Evolutionary conservation across 352 stramenopile genomes (phyloP).

Genomic region (Globisporangium takayamanum): DNA sequence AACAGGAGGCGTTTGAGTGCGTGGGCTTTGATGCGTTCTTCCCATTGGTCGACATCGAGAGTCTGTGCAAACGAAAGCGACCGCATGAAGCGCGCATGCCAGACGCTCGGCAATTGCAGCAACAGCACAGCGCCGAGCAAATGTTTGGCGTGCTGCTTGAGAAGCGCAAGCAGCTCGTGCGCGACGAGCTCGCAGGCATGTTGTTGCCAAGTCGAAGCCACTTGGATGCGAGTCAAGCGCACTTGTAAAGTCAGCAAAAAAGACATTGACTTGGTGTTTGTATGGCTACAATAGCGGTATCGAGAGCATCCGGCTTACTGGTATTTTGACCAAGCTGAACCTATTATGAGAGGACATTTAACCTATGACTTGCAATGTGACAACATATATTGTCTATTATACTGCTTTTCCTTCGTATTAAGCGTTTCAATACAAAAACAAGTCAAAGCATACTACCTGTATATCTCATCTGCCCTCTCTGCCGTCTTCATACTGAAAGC

Average conservation of each 20-base stretch:
- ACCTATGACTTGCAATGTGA: too few species aligned
- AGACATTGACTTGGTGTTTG: too few species aligned
- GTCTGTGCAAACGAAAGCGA: too few species aligned
- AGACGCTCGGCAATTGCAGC: slow-evolving; percentile 4
- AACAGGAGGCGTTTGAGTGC: slow-evolving; percentile 7
- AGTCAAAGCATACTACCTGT: not conserved
- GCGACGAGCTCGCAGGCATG: slow-evolving; percentile 16
- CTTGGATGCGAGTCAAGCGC: too few species aligned
- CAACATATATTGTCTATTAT: too few species aligned
- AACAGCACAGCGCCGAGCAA: slow-evolving; percentile 14
- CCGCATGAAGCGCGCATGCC: not conserved
- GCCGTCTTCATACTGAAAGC: too few species aligned
- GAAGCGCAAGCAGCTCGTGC: slow-evolving; percentile 20
- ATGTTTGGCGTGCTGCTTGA: slow-evolving; percentile 16
- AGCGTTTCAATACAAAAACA: not conserved
- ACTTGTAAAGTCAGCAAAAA: too few species aligned
- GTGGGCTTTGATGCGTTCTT: slow-evolving; percentile 12
- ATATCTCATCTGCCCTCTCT: not conserved
- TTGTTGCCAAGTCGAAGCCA: slow-evolving; percentile 7
- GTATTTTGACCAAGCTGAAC: too few species aligned
- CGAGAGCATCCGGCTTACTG: too few species aligned
- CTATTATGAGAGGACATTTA: too few species aligned
- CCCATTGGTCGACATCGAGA: not conserved
- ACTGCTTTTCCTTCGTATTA: not conserved
- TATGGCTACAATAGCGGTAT: too few species aligned